These are phyloP conservation scores for Eragrostis nindensis DNA, from an alignment of 176 grass and related monocot genomes.

Conservation along the genomic window DNA sequence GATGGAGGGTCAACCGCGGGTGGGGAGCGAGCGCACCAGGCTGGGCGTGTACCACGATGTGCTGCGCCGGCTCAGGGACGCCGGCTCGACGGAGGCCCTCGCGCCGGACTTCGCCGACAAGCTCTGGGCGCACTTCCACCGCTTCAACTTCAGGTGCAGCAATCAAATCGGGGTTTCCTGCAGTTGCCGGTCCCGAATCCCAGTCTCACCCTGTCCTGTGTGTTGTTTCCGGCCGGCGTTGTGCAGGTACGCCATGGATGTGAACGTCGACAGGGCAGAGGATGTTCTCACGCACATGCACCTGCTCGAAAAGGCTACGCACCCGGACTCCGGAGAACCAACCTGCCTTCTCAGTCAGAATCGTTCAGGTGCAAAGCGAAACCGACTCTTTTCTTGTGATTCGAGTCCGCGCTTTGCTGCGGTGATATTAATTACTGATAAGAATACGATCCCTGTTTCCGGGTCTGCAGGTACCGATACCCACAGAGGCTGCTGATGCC, in stretches of 20 bases:
- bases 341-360: conserved; percentile 28
- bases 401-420: not conserved
- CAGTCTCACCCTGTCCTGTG: not conserved
- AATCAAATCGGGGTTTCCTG: too few species aligned
- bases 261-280: conserved; percentile 48
- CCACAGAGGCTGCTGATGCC: conserved; percentile 20
- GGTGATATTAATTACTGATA: too few species aligned
- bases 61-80: conserved; percentile 42
- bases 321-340: not conserved
- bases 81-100: conserved; percentile 25
- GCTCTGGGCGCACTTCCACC: conserved; percentile 47
- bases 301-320: conserved; percentile 25
- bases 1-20: conserved; percentile 8
- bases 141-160: conserved; percentile 37
- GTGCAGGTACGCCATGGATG: conserved; percentile 42
- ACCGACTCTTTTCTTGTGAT: not conserved
- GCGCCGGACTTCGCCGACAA: conserved; percentile 35
- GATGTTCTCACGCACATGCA: conserved; percentile 44
- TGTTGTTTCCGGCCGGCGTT: not conserved
- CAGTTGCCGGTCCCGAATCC: too few species aligned
- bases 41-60: conserved; percentile 47
- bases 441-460: not conserved
- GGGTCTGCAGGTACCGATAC: conserved; percentile 41
- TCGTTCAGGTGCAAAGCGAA: conserved; percentile 32
- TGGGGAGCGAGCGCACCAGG: not conserved